phyloP scores from a whole-genome alignment of 164 flowering plant species.

The Piper betle region DNA sequence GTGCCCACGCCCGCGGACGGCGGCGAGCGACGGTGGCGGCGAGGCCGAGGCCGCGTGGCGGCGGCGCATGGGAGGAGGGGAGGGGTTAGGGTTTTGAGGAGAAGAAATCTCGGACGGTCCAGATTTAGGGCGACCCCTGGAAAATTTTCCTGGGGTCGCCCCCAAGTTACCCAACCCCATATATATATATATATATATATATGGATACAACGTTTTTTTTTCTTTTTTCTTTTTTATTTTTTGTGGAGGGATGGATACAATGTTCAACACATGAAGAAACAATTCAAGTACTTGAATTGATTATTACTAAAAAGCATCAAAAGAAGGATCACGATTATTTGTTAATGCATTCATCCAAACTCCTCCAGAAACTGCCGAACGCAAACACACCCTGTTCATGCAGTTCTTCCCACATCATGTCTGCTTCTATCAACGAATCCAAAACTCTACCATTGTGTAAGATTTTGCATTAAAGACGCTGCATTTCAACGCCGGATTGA shows the following conservation, averaged over 20 bases:
- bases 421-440: constrained; percentile 36
- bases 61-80: too few species aligned
- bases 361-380: constrained; percentile 79
- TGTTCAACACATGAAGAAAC: neutral
- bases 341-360: constrained; percentile 9
- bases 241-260: neutral
- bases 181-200: too few species aligned
- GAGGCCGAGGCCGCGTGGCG: too few species aligned
- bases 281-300: neutral
- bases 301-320: neutral
- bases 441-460: constrained; percentile 7
- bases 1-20: too few species aligned
- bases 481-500: constrained; percentile 5
- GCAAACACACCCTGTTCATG: constrained; percentile 39
- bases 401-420: constrained; percentile 40
- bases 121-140: neutral
- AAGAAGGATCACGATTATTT: neutral
- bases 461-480: constrained; percentile 4
- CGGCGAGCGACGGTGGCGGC: too few species aligned
- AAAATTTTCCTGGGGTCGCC: too few species aligned
- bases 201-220: neutral
- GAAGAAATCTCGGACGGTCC: neutral
- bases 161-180: too few species aligned
- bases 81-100: too few species aligned
- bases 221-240: neutral